phyloP scores from a whole-genome alignment of 371 early-diverging fungal species.

The Coemansia sp. region DNA sequence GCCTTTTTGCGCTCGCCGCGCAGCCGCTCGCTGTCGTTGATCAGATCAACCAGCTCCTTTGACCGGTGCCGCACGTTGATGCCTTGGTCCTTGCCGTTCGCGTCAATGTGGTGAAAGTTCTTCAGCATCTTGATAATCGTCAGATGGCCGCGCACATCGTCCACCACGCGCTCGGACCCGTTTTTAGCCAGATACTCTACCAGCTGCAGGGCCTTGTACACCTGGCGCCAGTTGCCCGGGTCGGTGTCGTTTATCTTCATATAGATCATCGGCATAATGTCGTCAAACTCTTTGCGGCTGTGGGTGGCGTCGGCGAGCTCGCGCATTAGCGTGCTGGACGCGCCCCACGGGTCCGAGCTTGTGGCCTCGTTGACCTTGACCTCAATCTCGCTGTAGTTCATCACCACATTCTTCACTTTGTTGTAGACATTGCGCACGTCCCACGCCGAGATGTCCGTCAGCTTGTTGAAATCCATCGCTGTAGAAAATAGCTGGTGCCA shows the following conservation, averaged over 20 bases:
- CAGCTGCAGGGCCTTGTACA: slow-evolving; percentile 92
- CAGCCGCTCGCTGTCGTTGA: slow-evolving; percentile 73
- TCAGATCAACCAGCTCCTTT: slow-evolving; percentile 81
- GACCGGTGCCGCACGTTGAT: slow-evolving; percentile 92
- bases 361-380: slow-evolving; percentile 86
- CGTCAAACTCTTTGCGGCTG: slow-evolving; percentile 83
- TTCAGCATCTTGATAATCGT: slow-evolving; percentile 80
- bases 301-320: slow-evolving; percentile 85
- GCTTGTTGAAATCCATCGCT: slow-evolving; percentile 38
- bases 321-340: slow-evolving; percentile 85
- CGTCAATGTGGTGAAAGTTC: slow-evolving; percentile 82
- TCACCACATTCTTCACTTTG: slow-evolving; percentile 75
- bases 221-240: slow-evolving; percentile 85
- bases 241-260: slow-evolving; percentile 83
- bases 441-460: slow-evolving; percentile 52
- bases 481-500: neutral
- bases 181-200: slow-evolving; percentile 93
- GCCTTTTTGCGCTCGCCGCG: slow-evolving; percentile 86
- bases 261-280: slow-evolving; percentile 91
- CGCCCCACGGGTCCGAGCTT: slow-evolving; percentile 88
- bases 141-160: slow-evolving; percentile 79
- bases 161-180: slow-evolving; percentile 90
- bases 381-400: slow-evolving; percentile 87
- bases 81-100: slow-evolving; percentile 95
- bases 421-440: slow-evolving; percentile 65